Conservation (phyloP, 805 yeast species). For the Saccharomycopsis oosterbeekiorum region DNA sequence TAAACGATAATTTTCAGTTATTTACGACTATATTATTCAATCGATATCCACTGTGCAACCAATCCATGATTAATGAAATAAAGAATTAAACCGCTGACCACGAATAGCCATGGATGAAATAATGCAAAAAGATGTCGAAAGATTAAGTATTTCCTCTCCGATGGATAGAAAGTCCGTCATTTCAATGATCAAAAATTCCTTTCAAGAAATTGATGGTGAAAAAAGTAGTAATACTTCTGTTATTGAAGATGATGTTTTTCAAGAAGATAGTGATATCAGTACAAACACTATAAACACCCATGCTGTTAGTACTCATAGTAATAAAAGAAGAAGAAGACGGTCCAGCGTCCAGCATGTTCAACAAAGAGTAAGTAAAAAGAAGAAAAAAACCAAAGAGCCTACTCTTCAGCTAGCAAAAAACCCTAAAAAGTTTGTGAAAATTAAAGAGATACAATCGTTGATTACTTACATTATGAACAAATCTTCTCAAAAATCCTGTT, state of each 20-base stretch:
- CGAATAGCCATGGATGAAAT: not conserved
- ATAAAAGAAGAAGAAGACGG: not conserved
- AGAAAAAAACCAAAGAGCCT: not conserved
- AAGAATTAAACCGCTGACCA: not conserved
- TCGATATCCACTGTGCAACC: too few relatives aligned
- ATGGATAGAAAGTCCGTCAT: slow-evolving; percentile 9
- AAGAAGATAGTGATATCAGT: not conserved
- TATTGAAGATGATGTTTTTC: not conserved
- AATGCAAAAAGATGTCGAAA: slow-evolving; percentile 23
- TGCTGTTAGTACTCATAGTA: not conserved
- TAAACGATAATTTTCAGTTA: too few relatives aligned
- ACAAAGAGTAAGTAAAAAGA: not conserved
- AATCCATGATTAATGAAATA: not conserved
- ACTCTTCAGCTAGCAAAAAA: not conserved
- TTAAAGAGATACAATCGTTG: slow-evolving; percentile 38
- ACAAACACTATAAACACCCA: not conserved
- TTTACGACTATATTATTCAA: too few relatives aligned
- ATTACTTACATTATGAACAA: slow-evolving; percentile 34
- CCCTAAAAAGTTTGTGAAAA: slow-evolving; percentile 19
- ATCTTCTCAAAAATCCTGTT: slow-evolving; percentile 33
- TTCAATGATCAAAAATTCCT: slow-evolving; percentile 10
- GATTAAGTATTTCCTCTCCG: slow-evolving; percentile 24
- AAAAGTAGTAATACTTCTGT: not conserved
- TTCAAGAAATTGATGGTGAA: not conserved
- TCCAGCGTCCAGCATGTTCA: not conserved